These are phyloP conservation scores for Apophysomyces trapeziformis DNA, from an alignment of 371 early-diverging fungal species.

Conservation along the genomic window DNA sequence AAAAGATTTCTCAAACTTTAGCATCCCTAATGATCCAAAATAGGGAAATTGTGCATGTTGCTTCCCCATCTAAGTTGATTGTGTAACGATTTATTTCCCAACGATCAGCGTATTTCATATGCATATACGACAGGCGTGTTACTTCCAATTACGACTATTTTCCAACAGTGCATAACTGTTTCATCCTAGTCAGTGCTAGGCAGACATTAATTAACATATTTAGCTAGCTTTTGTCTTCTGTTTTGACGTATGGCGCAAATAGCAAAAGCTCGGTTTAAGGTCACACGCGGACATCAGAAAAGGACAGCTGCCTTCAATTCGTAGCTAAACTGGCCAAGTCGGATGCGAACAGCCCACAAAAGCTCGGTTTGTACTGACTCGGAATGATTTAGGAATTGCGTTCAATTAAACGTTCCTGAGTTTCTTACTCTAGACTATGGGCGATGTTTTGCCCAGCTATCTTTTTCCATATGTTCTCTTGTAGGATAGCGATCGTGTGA, in stretches of 20 bases:
- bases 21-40: background rate
- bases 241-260: background rate
- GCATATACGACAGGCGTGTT: too few species aligned
- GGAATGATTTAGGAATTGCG: too few species aligned
- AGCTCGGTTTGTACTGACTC: too few species aligned
- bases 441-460: too few species aligned
- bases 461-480: too few species aligned
- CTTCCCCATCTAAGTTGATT: background rate
- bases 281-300: background rate
- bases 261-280: background rate
- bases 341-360: too few species aligned
- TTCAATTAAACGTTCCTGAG: too few species aligned
- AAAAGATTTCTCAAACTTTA: background rate
- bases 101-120: too few species aligned
- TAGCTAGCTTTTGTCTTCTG: background rate
- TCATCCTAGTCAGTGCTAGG: background rate
- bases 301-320: background rate
- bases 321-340: background rate
- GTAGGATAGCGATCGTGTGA: too few species aligned
- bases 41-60: slow-evolving; percentile 3
- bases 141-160: too few species aligned
- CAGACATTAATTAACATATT: background rate
- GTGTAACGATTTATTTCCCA: background rate
- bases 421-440: too few species aligned
- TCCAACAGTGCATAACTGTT: background rate